phyloP scores from a whole-genome alignment of 345 rosid species.

The Moricandia moricandioides region DNA sequence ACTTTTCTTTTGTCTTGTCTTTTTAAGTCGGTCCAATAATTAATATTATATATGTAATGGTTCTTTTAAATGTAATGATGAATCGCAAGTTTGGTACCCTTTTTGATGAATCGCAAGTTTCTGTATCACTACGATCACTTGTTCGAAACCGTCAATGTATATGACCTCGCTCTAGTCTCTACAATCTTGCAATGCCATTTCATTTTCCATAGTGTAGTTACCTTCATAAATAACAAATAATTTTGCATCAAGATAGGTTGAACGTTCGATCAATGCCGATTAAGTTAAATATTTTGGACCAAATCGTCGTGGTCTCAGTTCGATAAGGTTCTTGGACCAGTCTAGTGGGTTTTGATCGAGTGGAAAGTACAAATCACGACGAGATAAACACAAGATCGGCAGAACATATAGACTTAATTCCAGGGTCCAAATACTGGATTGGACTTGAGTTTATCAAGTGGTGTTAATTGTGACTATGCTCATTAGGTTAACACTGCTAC shows the following conservation, averaged over 20 bases:
- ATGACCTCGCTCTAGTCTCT: background rate
- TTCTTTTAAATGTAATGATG: background rate
- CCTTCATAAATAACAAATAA: background rate
- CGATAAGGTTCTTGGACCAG: background rate
- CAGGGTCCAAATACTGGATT: background rate
- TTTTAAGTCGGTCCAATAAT: slow-evolving; percentile 5
- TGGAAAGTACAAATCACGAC: background rate
- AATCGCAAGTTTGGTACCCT: background rate
- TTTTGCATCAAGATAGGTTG: slow-evolving; percentile 35
- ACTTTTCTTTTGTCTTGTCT: slow-evolving; percentile 9
- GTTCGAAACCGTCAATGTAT: background rate
- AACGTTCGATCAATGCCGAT: too few relatives aligned
- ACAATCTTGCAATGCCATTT: slow-evolving; percentile 1
- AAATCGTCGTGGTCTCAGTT: background rate
- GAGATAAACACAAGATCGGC: background rate
- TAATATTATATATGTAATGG: background rate
- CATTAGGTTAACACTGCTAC: background rate
- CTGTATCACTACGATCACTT: background rate
- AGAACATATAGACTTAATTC: background rate
- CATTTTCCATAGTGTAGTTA: background rate
- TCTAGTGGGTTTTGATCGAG: background rate
- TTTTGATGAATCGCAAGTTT: background rate
- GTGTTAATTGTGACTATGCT: background rate
- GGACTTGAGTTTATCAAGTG: background rate
- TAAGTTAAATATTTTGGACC: too few relatives aligned